A percentile compares a stretch with the other conserved stretches of the same genome.
phyloP scores from a whole-genome alignment of 1,284 basidiomycete genomes.

The Ustilago esculenta region DNA sequence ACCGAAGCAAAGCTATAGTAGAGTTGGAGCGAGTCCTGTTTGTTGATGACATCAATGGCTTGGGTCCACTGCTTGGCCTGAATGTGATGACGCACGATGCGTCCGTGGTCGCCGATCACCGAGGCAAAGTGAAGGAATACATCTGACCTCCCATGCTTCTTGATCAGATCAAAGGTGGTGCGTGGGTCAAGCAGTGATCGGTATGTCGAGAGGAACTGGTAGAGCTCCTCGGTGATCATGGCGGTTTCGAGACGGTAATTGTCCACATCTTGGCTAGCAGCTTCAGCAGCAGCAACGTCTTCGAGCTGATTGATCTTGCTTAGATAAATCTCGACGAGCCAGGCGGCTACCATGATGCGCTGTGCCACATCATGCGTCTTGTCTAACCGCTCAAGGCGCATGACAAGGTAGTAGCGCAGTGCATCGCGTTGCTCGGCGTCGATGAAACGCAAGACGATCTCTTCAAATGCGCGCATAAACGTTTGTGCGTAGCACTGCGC shows the following conservation, averaged over 20 bases:
- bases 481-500: constrained; percentile 83
- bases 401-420: constrained; percentile 86
- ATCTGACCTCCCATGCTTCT: constrained; percentile 89
- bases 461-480: constrained; percentile 82
- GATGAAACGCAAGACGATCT: constrained; percentile 88
- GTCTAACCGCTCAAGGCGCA: constrained; percentile 81
- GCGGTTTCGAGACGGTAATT: constrained; percentile 82
- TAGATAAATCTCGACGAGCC: constrained; percentile 97
- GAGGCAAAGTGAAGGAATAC: constrained; percentile 91
- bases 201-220: constrained; percentile 82
- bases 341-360: constrained; percentile 96
- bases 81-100: constrained; percentile 92
- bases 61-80: constrained; percentile 90
- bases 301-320: constrained; percentile 96
- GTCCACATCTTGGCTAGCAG: constrained; percentile 83
- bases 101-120: constrained; percentile 80
- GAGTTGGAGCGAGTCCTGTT: constrained; percentile 79
- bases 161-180: constrained; percentile 90
- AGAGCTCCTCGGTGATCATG: constrained; percentile 90
- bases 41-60: constrained; percentile 85
- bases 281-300: constrained; percentile 79
- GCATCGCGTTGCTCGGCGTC: constrained; percentile 92
- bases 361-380: constrained; percentile 83
- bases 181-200: constrained; percentile 83
- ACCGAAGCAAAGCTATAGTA: constrained; percentile 93